Base-by-base conservation (phyloP, 257 asterid genomes). In the Primulina eburnea region DNA sequence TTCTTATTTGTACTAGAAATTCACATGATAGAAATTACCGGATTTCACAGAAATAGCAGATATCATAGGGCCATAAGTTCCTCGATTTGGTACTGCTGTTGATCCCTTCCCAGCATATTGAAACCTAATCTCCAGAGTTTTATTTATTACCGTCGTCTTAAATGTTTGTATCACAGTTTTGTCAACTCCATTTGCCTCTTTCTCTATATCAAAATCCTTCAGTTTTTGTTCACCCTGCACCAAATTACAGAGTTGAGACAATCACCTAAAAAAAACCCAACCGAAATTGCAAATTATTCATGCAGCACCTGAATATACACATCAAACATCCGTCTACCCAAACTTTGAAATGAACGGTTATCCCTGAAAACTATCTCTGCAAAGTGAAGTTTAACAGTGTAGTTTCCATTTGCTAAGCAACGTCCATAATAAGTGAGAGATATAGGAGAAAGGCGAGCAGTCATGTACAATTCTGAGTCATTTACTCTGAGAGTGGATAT, bases 311-410 rank as follows among this genome's bases (percentile, higher is more conserved):
- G 92, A 60, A 88, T 69, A 57, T 88, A 88, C 50, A 88, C 84
- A 68, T 88, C 92, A 75, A 88, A 88, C 20, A 84, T 75, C 73
- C 91, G 80, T 71, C 85, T 82, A 65, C 95, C 91, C 53, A 88
- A 87, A 65, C 89, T 88, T 64, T 16, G 81, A 30, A 52, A 88
- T 47, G 91, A 85, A 52, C 58, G 84, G 65, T 83, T 80, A 67
- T 73, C 74, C 72, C 84, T 80, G 71, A 77, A 65, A 68, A 81
- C 30, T 38, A 85, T 88, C 79, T 88, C 95, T 6, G 87, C 91
- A 68, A 88, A 88, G 80, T 83, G 81, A 58, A 88, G 91, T 58
- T 76, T 82, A 69, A 88, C 84, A 1, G 77, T 85, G 79, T 88
- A 88, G 72, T 79, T 85, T 73, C 91, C 95, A 43, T 83, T 85